Conservation (phyloP, 1,139 yeast species). For the Williopsis jadinii region DNA sequence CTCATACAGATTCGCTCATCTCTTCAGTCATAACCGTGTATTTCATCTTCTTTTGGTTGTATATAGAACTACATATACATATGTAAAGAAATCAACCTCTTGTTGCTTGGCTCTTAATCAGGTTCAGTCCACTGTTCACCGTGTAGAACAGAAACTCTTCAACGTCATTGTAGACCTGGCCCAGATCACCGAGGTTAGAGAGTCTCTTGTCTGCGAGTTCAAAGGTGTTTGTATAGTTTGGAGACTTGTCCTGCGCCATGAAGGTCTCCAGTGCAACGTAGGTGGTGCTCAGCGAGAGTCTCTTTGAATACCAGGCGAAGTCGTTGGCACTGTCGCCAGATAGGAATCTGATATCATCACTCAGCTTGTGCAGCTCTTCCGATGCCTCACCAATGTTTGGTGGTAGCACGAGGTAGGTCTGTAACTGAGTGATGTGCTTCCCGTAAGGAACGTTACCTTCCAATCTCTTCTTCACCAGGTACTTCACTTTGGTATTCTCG, state of each 20-base stretch:
- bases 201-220: conserved; percentile 61
- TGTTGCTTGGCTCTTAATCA: conserved; percentile 61
- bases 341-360: conserved; percentile 77
- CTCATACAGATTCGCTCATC: conserved; percentile 38
- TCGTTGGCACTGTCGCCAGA: conserved; percentile 82
- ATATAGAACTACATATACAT: conserved; percentile 1
- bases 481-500: conserved; percentile 31
- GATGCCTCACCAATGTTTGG: conserved; percentile 28
- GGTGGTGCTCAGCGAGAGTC: conserved; percentile 61
- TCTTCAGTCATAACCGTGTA: conserved; percentile 11
- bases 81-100: conserved; percentile 41
- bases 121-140: conserved; percentile 56
- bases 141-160: conserved; percentile 77
- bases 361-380: conserved; percentile 62
- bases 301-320: conserved; percentile 89
- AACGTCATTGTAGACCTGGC: conserved; percentile 51
- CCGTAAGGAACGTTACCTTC: conserved; percentile 52
- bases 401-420: conserved; percentile 29
- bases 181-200: conserved; percentile 45
- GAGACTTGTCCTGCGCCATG: conserved; percentile 73
- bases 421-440: conserved; percentile 30
- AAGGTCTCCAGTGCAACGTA: conserved; percentile 71
- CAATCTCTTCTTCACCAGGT: conserved; percentile 55
- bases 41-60: not conserved
- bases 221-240: conserved; percentile 47